Evolutionary conservation across 1,139 yeast species (phyloP), one percentile per base, ranked within the genome.

Genomic region (Torulaspora pretoriensis): DNA sequence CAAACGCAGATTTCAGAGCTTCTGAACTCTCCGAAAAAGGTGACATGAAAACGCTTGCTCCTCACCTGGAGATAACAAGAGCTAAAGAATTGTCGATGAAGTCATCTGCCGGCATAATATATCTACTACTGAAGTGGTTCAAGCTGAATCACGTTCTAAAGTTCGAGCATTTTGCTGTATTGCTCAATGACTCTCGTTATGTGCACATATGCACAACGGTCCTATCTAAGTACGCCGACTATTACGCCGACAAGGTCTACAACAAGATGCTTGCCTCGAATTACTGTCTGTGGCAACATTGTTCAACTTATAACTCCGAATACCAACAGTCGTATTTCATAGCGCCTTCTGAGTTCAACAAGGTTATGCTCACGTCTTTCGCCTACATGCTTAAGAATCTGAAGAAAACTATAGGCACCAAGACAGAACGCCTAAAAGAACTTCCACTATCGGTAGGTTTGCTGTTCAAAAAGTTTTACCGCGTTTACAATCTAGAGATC

Each of bases 141-240:
- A 85, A 84, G 57, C 65, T 75, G 9, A 83, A 80, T 42, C 96
- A 92, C 63, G 69, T 88, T 1, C 65, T 89, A 53, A 90, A 90
- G 62, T 81, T 75, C 60, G 95, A 89, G 61, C 86, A 83, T 58
- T 68, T 92, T 10, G 67, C 83, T 1, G 77, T 88, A 0, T 61
- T 92, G 22, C 61, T 92, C 30, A 85, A 84, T 63, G 98, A 94
- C 62, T 77, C 83, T 8, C 78, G 80, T 45, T 80, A 72, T 55
- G 75, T 81, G 47, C 68, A 72, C n/a, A 64, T 73, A 3, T 42
- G 70, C 68, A 30, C 69, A 56, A 52, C 69, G 61, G 35, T 72
- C 57, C 50, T 68, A 64, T 40, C 68, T 59, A 56, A 60, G 53
- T 54, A 62, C 38, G 59, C 68, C 3, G 71, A 67, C 14, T 60